Evolutionary conservation across 1,284 basidiomycete species (phyloP).

Genomic region (Anthracocystis panici-leucophaei): DNA sequence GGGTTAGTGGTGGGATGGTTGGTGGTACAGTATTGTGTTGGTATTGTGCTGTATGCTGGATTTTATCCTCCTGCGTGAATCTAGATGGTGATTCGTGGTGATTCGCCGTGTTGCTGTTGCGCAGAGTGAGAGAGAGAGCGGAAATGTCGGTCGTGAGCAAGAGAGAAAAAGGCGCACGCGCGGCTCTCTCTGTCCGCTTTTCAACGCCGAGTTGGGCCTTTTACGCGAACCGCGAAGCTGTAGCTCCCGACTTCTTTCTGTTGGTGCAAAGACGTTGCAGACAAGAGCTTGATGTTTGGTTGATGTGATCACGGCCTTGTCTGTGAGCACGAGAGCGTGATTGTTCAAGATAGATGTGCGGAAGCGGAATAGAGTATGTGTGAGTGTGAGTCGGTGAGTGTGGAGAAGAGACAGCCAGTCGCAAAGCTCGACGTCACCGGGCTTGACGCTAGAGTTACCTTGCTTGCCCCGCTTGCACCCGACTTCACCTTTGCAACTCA

Average conservation of each 20-base stretch:
- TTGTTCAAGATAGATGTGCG: too few relatives aligned
- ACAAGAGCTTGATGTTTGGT: too few relatives aligned
- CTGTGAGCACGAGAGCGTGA: too few relatives aligned
- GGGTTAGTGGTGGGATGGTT: slow-evolving; percentile 77
- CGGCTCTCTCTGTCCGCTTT: slow-evolving; percentile 19
- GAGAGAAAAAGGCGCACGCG: slow-evolving; percentile 1
- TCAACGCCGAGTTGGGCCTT: too few relatives aligned
- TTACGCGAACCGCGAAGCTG: too few relatives aligned
- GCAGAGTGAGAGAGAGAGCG: not conserved
- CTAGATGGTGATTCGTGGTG: not conserved
- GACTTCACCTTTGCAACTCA: not conserved
- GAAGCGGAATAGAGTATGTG: too few relatives aligned
- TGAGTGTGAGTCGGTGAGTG: not conserved
- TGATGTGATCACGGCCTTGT: too few relatives aligned
- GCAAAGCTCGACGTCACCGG: slow-evolving; percentile 17
- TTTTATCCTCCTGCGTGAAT: slow-evolving; percentile 89
- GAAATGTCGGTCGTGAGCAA: slow-evolving; percentile 12
- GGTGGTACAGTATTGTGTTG: slow-evolving; percentile 79
- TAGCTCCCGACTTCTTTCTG: not conserved
- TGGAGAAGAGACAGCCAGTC: not conserved
- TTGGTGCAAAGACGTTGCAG: too few relatives aligned
- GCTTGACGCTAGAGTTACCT: not conserved
- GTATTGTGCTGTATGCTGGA: slow-evolving; percentile 82
- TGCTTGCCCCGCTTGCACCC: slow-evolving; percentile 33
- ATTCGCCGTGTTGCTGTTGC: not conserved